A percentile compares a stretch with the other conserved stretches of the same genome.
phyloP scores from a whole-genome alignment of 1,139 yeast genomes.

The Saccharomyces hybrid region DNA sequence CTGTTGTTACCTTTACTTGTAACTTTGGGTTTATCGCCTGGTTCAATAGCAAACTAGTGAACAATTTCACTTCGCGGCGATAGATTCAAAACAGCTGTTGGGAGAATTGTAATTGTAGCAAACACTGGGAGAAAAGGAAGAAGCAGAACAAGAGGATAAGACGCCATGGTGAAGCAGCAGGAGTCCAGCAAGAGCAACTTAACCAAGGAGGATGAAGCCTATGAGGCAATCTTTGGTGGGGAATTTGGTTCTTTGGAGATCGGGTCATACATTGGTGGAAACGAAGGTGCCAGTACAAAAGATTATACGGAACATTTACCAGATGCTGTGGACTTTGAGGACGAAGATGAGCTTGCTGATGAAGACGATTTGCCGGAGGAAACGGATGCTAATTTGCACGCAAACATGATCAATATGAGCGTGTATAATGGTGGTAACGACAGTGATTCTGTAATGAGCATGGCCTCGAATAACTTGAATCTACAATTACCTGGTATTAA shows the following conservation, averaged over 20 bases:
- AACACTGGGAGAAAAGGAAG: not conserved
- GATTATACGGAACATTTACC: constrained; percentile 58
- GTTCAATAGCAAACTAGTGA: not conserved
- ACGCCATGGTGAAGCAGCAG: constrained; percentile 1
- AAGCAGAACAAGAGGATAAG: not conserved
- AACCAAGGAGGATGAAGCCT: constrained; percentile 35
- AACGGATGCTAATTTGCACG: constrained; percentile 33
- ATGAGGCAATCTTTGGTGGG: constrained; percentile 34
- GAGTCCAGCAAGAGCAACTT: constrained; percentile 7
- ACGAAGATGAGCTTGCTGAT: constrained; percentile 91
- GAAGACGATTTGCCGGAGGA: constrained; percentile 40
- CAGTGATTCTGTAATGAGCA: not conserved
- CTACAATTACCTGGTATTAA: not conserved
- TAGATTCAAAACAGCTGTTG: not conserved
- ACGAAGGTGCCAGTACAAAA: constrained; percentile 17
- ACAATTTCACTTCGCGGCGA: not conserved
- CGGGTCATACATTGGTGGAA: constrained; percentile 26
- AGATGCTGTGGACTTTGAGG: constrained; percentile 93
- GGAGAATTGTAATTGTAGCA: not conserved
- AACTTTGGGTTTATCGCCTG: not conserved
- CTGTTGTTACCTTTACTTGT: not conserved
- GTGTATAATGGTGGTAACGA: constrained; percentile 10
- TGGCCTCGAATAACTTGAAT: not conserved
- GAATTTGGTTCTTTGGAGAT: constrained; percentile 34
- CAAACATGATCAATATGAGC: constrained; percentile 17